phyloP scores from a whole-genome alignment of 495 filamentous ascomycete species.

The Oleoguttula mirabilis region DNA sequence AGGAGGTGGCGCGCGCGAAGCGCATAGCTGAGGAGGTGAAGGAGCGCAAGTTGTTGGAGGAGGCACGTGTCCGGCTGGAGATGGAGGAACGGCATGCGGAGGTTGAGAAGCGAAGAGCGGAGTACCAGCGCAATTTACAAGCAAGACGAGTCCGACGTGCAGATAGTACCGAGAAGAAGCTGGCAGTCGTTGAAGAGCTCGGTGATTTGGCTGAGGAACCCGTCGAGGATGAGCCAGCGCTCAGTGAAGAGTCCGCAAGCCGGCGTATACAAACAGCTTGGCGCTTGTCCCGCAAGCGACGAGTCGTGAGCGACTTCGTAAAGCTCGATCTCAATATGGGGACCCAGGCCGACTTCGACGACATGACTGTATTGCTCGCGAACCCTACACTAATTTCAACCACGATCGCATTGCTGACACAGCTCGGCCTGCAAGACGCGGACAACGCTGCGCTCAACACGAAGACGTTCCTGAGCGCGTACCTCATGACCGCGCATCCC shows the following conservation, averaged over 20 bases:
- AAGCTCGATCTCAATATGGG: constrained; percentile 61
- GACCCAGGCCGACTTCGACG: constrained; percentile 65
- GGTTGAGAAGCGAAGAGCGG: constrained; percentile 57
- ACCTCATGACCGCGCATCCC: constrained; percentile 85
- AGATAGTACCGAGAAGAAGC: constrained; percentile 47
- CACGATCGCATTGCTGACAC: constrained; percentile 60
- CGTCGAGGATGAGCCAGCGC: constrained; percentile 29
- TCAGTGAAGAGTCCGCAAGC: constrained; percentile 57
- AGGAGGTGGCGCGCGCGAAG: constrained; percentile 90
- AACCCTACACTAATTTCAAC: constrained; percentile 57
- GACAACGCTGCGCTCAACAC: constrained; percentile 62
- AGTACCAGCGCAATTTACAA: constrained; percentile 33
- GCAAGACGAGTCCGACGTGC: constrained; percentile 49
- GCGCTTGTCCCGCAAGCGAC: constrained; percentile 39
- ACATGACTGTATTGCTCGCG: constrained; percentile 64
- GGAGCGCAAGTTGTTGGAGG: constrained; percentile 78
- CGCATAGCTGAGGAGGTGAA: constrained; percentile 83
- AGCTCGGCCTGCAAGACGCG: constrained; percentile 65
- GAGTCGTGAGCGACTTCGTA: constrained; percentile 41
- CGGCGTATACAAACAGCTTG: constrained; percentile 66
- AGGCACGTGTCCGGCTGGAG: constrained; percentile 47
- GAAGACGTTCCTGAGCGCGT: constrained; percentile 83
- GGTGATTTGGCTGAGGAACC: constrained; percentile 45
- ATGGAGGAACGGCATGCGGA: constrained; percentile 86
- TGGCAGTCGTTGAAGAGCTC: constrained; percentile 29